Base-by-base conservation (phyloP, 208 protist species). In the Crithidia fasciculata region DNA sequence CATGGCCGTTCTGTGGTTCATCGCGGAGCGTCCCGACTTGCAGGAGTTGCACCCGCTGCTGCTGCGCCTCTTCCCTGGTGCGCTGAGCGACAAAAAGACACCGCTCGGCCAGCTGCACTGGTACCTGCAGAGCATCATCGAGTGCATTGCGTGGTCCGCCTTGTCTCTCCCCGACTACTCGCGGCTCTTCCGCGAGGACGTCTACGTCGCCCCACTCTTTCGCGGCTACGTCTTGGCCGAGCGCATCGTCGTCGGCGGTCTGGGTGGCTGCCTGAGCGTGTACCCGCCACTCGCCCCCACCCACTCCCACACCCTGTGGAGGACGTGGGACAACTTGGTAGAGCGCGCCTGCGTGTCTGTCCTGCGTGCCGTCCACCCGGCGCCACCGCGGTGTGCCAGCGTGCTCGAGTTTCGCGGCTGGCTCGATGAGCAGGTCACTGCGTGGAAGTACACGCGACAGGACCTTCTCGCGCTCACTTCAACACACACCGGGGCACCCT, bases 111-210 rank as follows among this genome's bases (percentile, higher is more conserved):
- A 99, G 59, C 86, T 99, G 28, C 99, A 99, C 81, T 99, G 98
- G 98, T 99, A 99, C 62, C 99, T 99, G 71, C 99, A 98, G 8
- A 97, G 97, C 15, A 92, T 99, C 49, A 99, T 98, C 0, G 99
- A 99, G 80, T 99, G 97, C 28, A 99, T 99, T 63, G 98, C 98
- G 19, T 99, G 98, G 98, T 98, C 94, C 47, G 88, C 96, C 5
- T 77, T 99, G 15, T 90, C 93, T 13, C 82, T 90, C 18, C 28
- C 84, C 16, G 75, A 88, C 15, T 98, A 94, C 80, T 85, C 87
- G 10, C 84, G 86, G 45, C 77, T 98, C 60, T 98, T 97, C 72
- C 89, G 92, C 57, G 87, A 96, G 72, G 99, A 99, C 83, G 80
- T 99, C 8, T 94, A 99, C n/a, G 92, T 99, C 4, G 97, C 97